Base-by-base conservation (phyloP, 2,329 filamentous ascomycete genomes). In the Neonectria coccinea region DNA sequence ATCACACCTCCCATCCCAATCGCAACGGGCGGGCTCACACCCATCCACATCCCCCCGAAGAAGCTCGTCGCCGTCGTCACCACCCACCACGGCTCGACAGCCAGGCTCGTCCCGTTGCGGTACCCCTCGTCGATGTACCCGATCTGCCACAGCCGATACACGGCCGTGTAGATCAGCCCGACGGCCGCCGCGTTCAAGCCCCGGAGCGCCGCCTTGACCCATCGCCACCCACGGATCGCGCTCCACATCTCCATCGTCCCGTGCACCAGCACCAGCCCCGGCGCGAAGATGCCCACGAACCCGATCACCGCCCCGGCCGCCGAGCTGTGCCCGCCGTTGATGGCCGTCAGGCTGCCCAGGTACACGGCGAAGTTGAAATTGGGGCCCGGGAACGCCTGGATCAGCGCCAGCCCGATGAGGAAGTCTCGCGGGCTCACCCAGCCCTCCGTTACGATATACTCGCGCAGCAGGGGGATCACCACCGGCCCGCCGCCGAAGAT, bases 351-450 rank as follows among this genome's bases (percentile, higher is more conserved):
- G 0, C 79, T 77, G 1, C 88, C 87, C 0, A 90, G 78, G 60
- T 83, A 89, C 0, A 89, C 86, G 0, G 85, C 86, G 64, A 89
- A 89, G 72, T 83, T 83, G 33, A 79, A 80, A 66, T 80, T 80
- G 8, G 78, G 79, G 0, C 79, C 79, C 0, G 91, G 91, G 62
- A 93, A 91, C 0, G 89, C 85, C 75, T 93, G 91, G 18, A 88
- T 89, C 57, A 93, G 83, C 8, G 91, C 91, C 0, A 93, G 85
- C 0, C 91, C 91, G 53, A 93, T 87, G 0, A 93, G 80, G 73
- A 93, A 93, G 73, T 93, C 89, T 4, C 91, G 85, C 0, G 89
- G 82, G 0, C 84, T 86, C 0, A 93, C 90, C 90, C 90, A 93
- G 7, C 88, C 88, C 25, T 90, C 88, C 0, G 84, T 82, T 0